A percentile compares a stretch with the other conserved stretches of the same genome.
Conservation (phyloP, 1,284 basidiomycete species). For the Porodaedalea pini region DNA sequence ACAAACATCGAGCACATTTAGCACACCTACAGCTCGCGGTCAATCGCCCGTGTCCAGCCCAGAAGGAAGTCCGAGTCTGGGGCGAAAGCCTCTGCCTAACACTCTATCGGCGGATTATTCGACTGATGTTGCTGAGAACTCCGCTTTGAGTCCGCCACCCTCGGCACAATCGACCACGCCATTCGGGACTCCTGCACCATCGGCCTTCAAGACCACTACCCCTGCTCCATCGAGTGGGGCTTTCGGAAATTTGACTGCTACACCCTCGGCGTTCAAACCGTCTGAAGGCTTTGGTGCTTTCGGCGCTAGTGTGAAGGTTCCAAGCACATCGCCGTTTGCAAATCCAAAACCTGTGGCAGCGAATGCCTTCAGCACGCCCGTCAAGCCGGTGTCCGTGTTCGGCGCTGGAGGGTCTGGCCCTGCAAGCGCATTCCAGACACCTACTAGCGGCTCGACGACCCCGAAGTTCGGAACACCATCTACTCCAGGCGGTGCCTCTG, state of each 20-base stretch:
- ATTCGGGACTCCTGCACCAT: conserved; percentile 9
- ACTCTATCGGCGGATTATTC: conserved; percentile 1
- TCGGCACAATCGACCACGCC: conserved; percentile 5
- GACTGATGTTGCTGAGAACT: not conserved
- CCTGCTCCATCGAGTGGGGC: conserved; percentile 28
- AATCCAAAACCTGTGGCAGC: conserved; percentile 37
- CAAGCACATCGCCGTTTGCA: conserved; percentile 51
- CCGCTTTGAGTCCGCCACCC: not conserved
- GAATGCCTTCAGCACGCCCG: conserved; percentile 36
- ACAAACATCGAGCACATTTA: not conserved
- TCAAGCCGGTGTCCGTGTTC: conserved; percentile 25
- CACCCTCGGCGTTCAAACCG: conserved; percentile 37
- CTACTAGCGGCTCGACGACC: conserved; percentile 23
- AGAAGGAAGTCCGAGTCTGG: conserved; percentile 14
- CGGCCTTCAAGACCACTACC: conserved; percentile 3
- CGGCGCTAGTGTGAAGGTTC: conserved; percentile 29
- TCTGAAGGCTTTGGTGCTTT: conserved; percentile 41
- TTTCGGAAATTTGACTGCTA: conserved; percentile 35
- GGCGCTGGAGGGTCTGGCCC: conserved; percentile 19
- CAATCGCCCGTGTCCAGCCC: conserved; percentile 18
- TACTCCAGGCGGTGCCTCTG: conserved; percentile 21
- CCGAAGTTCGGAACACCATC: conserved; percentile 25
- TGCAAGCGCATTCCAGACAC: conserved; percentile 15
- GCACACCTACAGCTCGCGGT: conserved; percentile 8
- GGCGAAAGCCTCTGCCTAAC: not conserved